Base-by-base conservation (phyloP, 306 rosid species). In the Acacia confusa region DNA sequence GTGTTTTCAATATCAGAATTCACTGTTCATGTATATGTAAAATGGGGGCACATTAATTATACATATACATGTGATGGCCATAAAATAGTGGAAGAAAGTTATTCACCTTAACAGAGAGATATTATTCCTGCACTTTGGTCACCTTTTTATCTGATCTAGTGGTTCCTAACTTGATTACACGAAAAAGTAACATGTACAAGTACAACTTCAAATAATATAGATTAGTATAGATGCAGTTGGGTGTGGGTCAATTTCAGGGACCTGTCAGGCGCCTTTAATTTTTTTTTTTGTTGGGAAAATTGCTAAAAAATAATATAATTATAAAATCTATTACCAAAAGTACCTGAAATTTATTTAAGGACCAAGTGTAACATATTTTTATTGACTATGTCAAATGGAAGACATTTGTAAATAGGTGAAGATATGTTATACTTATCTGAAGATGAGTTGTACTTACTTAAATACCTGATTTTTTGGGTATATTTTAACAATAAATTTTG, bases 111-210 rank as follows among this genome's bases (percentile, higher is more conserved):
- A 36, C 36, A 13, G 19, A 55, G 9, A 68, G 83, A 83, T 79
- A 69, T 32, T 17, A 30, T 70, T 82, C 75, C 64, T 27, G 48
- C 64, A 79, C 47, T 77, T 68, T 16, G 50, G 30, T 77, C 82
- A 50, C 24, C 70, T 28, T 76, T 84, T 70, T 50, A 70, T 48
- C 70, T 70, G 52, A 17, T 77, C 28, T 7, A 60, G 64, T 41
- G 64, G 64, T n/a, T 48, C 6, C 70, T 43, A 38, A 14, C 70
- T 64, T 75, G 40, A 78, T 78, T n/a, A 64, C 43, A 47, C 61
- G 55, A 32, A 50, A 82, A 82, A 83, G 81, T n/a, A 63, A 60
- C 27, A 34, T 63, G 47, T 65, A 65, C 70, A 67, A 34, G 65
- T 77, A 41, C 75, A 73, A 17, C 44, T 22, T 70, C 58, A 50